These are phyloP conservation scores for Syzygium oleosum DNA, from an alignment of 345 rosid genomes.

Conservation along the genomic window DNA sequence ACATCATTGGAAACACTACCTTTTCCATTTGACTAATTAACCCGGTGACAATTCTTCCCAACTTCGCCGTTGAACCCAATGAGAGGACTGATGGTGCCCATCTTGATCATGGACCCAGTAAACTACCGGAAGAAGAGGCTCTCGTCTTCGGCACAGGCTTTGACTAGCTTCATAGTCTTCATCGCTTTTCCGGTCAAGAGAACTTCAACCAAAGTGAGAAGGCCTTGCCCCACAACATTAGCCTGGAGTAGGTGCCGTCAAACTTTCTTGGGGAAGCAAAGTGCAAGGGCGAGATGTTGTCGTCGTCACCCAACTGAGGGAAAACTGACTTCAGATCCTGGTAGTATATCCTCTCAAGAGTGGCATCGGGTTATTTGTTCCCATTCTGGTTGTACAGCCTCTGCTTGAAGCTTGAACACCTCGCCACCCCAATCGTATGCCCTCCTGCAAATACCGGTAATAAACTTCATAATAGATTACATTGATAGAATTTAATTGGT, in stretches of 20 bases:
- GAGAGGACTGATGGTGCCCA: constrained; percentile 55
- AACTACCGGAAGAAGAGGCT: constrained; percentile 44
- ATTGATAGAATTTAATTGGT: background rate
- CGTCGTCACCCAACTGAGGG: constrained; percentile 53
- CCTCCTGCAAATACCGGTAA: constrained; percentile 28
- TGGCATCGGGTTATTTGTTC: constrained; percentile 56
- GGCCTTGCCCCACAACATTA: constrained; percentile 59
- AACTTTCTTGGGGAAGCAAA: constrained; percentile 51
- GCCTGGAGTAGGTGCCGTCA: constrained; percentile 68
- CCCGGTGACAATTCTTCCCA: constrained; percentile 43
- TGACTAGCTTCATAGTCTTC: constrained; percentile 34
- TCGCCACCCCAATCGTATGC: constrained; percentile 68
- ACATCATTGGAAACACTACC: background rate
- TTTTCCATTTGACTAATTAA: constrained; percentile 20
- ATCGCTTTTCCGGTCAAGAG: constrained; percentile 42
- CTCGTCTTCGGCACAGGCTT: constrained; percentile 38
- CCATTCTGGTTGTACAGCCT: constrained; percentile 73
- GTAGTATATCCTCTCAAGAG: constrained; percentile 51
- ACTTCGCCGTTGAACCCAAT: constrained; percentile 56
- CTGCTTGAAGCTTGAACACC: constrained; percentile 60
- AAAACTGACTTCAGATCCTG: constrained; percentile 43
- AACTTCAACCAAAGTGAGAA: constrained; percentile 60
- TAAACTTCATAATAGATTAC: background rate
- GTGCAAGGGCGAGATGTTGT: constrained; percentile 54
- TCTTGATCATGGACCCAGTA: constrained; percentile 61